phyloP scores from a whole-genome alignment of 1,139 yeast genomes.

The Sugiyamaella neomexicana region DNA sequence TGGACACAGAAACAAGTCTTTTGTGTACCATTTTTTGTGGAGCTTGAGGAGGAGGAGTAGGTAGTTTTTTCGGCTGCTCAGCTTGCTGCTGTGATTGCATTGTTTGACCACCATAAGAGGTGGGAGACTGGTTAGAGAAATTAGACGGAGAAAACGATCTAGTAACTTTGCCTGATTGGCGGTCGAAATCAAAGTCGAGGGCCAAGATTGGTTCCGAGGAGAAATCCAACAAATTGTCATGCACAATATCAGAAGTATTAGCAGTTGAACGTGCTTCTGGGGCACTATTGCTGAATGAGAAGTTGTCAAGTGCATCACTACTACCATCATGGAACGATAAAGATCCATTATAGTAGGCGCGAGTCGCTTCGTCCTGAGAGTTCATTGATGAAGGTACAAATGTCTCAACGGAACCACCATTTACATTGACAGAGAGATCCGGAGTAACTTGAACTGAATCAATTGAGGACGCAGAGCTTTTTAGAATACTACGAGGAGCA shows the following conservation, averaged over 20 bases:
- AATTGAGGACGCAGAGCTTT: constrained; percentile 21
- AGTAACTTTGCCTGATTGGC: constrained; percentile 16
- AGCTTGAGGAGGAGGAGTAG: constrained; percentile 12
- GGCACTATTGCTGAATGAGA: not conserved
- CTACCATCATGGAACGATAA: not conserved
- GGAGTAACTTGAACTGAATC: constrained; percentile 15
- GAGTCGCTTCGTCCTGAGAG: no score
- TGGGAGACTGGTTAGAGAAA: constrained; percentile 7
- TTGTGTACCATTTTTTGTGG: constrained; percentile 6
- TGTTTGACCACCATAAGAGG: not conserved
- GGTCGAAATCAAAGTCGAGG: constrained; percentile 21
- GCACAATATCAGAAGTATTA: not conserved
- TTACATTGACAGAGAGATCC: constrained; percentile 3
- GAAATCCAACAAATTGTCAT: constrained; percentile 14
- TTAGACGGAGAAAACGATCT: constrained; percentile 17
- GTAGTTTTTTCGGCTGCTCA: constrained; percentile 8
- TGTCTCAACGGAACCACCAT: not conserved
- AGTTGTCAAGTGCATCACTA: not conserved
- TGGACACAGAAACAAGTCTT: constrained; percentile 10
- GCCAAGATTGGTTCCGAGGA: constrained; percentile 17
- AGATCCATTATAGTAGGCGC: not conserved
- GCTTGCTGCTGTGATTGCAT: not conserved
- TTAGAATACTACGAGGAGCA: constrained; percentile 33
- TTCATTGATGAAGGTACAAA: not conserved
- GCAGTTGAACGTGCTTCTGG: not conserved